Conservation (phyloP, 2,329 filamentous ascomycete genomes). For the Seiridium cupressi region DNA sequence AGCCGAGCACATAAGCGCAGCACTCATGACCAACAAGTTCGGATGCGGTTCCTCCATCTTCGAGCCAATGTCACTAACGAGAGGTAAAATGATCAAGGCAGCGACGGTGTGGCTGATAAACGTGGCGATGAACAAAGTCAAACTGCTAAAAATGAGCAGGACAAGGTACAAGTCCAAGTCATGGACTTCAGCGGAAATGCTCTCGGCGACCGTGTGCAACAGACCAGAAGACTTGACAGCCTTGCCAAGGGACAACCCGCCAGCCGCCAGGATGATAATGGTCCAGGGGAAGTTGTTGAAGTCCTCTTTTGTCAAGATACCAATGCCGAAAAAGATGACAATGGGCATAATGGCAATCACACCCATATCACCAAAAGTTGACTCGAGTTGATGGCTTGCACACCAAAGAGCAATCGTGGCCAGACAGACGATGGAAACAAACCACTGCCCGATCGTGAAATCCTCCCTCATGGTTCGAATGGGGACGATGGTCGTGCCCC, state of each 20-base stretch:
- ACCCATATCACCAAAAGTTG: conserved; percentile 94
- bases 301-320: conserved; percentile 95
- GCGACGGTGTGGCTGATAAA: conserved; percentile 98
- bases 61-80: conserved; percentile 82
- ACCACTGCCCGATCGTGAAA: conserved; percentile 89
- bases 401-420: conserved; percentile 91
- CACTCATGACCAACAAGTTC: conserved; percentile 92
- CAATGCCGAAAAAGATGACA: conserved; percentile 93
- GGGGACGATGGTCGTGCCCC: conserved; percentile 84
- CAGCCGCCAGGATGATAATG: conserved; percentile 96
- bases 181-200: conserved; percentile 72
- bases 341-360: conserved; percentile 96
- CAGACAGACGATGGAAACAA: conserved; percentile 81
- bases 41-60: conserved; percentile 88
- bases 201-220: conserved; percentile 78
- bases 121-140: conserved; percentile 91
- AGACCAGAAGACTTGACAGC: conserved; percentile 92
- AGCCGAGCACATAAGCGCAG: conserved; percentile 95
- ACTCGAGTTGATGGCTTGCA: conserved; percentile 82
- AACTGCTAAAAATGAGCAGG: conserved; percentile 75
- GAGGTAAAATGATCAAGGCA: conserved; percentile 87
- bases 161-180: conserved; percentile 83
- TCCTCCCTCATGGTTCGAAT: conserved; percentile 86
- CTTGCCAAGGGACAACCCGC: conserved; percentile 88
- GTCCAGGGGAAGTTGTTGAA: conserved; percentile 99